Evolutionary conservation across 208 protist genomes (phyloP).

Genomic region (Angomonas deanei): DNA sequence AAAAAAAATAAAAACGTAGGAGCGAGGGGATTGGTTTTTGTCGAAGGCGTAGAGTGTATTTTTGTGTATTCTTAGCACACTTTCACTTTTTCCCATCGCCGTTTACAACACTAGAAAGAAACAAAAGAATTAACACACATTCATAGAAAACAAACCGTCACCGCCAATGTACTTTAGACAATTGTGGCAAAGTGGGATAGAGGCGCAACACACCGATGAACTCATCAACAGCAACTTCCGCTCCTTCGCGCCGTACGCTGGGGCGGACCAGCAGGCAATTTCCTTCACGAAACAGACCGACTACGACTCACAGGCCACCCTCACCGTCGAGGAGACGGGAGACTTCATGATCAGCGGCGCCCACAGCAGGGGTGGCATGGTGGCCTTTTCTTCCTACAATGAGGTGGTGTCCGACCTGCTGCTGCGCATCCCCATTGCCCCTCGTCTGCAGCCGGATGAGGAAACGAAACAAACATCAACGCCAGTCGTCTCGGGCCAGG

Average conservation of each 20-base stretch:
- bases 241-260: constrained; percentile 79
- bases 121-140: neutral
- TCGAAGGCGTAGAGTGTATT: no score
- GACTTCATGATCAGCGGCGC: constrained; percentile 30
- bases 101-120: neutral
- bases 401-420: constrained; percentile 28
- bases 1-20: neutral
- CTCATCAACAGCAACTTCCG: constrained; percentile 54
- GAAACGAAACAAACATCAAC: neutral
- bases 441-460: neutral
- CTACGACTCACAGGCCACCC: constrained; percentile 12
- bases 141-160: neutral
- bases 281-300: constrained; percentile 32
- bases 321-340: constrained; percentile 43
- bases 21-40: no score
- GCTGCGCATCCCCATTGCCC: constrained; percentile 29
- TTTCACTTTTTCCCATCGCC: neutral
- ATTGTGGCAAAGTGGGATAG: constrained; percentile 43
- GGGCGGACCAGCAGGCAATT: constrained; percentile 62
- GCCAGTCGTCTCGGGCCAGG: neutral
- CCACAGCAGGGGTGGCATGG: constrained; percentile 23
- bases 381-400: constrained; percentile 39
- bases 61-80: no score
- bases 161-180: constrained; percentile 4
- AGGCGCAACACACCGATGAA: constrained; percentile 64